Base-by-base conservation (phyloP, 164 flowering plant genomes). In the Tetrastigma voinierianum region DNA sequence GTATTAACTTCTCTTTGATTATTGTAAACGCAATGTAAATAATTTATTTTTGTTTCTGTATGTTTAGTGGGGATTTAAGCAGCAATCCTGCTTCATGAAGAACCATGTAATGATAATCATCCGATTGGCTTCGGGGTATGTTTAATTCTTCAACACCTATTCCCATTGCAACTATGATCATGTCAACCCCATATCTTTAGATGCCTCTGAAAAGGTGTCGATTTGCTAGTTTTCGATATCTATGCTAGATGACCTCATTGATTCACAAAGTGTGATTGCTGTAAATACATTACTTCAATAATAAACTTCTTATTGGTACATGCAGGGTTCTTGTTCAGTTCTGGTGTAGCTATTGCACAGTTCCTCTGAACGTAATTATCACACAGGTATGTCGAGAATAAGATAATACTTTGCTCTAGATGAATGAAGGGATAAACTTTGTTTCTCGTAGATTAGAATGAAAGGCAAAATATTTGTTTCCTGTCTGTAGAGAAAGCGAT, bases 291-390 rank as follows among this genome's bases (percentile, higher is more conserved):
- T 2, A 53, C 21, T 53, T 10, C 10, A 17, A 1, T 18, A 15
- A 53, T 19, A 4, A 18, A 13, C 16, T 59, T 51, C 1, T 56
- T 59, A 24, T 58, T 48, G 17, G 46, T 57, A 59, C 7, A 51
- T 86, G 81, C 94, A 93, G 98, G 81, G 66, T 90, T 51, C 67
- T 88, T 57, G 83, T 89, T 75, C 98, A 91, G 78, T 84, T 91
- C 77, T 91, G 97, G 97, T 91, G 98, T 66, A 93, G 97, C 82
- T 82, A 88, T 64, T 82, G 85, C 83, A 93, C 97, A 25, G 87
- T 86, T 44, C 94, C 98, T 51, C 76, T 91, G 23, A 89, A 91
- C 61, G 88, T 93, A 24, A 85, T 93, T 9, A 77, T 91, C 65
- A 81, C 92, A 46, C 32, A 25, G 96, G 98, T 93, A 49, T 47